A percentile compares a stretch with the other conserved stretches of the same genome.
phyloP scores from a whole-genome alignment of 345 rosid species.

The Gossypium arboreum region DNA sequence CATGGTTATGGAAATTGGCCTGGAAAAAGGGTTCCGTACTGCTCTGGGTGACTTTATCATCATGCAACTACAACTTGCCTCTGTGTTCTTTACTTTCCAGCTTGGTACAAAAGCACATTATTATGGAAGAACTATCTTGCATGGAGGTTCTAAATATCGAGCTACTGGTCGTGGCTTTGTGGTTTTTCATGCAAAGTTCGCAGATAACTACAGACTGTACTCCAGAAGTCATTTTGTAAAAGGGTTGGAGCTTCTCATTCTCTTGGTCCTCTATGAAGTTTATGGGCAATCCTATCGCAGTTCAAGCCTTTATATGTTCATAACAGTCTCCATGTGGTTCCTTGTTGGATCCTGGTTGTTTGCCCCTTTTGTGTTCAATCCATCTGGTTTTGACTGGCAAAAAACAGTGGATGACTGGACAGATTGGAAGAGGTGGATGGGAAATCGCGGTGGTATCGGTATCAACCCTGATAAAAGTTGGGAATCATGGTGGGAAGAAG shows the following conservation, averaged over 20 bases:
- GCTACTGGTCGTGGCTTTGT: conserved; percentile 92
- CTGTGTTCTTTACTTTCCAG: conserved; percentile 94
- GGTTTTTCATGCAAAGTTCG: conserved; percentile 87
- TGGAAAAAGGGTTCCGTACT: conserved; percentile 86
- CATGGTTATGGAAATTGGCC: conserved; percentile 94
- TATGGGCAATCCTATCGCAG: conserved; percentile 70
- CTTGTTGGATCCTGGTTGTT: conserved; percentile 90
- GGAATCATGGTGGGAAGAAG: conserved; percentile 99
- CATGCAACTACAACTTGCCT: conserved; percentile 96
- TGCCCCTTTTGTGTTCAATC: conserved; percentile 91
- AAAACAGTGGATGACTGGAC: conserved; percentile 96
- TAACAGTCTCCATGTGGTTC: conserved; percentile 92
- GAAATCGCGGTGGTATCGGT: conserved; percentile 90
- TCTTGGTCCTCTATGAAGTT: conserved; percentile 66
- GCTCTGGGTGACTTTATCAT: conserved; percentile 86
- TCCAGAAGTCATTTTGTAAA: conserved; percentile 94
- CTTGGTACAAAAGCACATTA: conserved; percentile 95
- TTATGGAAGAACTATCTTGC: conserved; percentile 89
- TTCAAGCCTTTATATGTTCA: conserved; percentile 62
- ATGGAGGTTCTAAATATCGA: conserved; percentile 81
- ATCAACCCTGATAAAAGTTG: conserved; percentile 64
- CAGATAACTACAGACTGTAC: conserved; percentile 80
- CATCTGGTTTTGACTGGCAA: conserved; percentile 97
- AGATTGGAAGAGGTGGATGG: conserved; percentile 99
- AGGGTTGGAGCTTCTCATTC: conserved; percentile 71